phyloP scores from a whole-genome alignment of 495 filamentous ascomycete genomes.

The Penicillium ucsense region DNA sequence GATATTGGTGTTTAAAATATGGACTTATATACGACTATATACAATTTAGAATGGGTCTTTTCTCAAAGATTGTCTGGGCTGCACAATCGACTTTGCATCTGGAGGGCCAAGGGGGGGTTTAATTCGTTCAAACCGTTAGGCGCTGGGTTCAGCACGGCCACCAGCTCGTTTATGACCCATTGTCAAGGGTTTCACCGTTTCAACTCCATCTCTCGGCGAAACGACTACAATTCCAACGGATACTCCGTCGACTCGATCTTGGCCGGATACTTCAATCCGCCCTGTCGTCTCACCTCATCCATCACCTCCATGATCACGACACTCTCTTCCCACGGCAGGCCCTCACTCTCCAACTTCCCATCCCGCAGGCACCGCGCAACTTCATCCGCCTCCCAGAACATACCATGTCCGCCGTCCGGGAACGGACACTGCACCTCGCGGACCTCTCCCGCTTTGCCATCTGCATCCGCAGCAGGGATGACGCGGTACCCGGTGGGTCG shows the following conservation, averaged over 20 bases:
- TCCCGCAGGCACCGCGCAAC: conserved; percentile 73
- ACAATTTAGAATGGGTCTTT: too few species aligned
- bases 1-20: too few species aligned
- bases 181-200: not conserved
- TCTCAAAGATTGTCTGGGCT: too few species aligned
- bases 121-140: too few species aligned
- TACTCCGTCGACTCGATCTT: conserved; percentile 71
- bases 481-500: conserved; percentile 58
- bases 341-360: conserved; percentile 69
- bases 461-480: conserved; percentile 29
- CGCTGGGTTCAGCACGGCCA: too few species aligned
- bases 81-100: too few species aligned
- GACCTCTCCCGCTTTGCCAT: conserved; percentile 21
- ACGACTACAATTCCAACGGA: conserved; percentile 30
- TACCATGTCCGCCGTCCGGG: conserved; percentile 64
- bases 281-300: conserved; percentile 78
- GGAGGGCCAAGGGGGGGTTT: too few species aligned
- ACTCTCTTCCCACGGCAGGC: conserved; percentile 70
- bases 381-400: conserved; percentile 96
- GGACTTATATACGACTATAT: too few species aligned
- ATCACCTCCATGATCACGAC: conserved; percentile 88
- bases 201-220: not conserved
- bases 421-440: conserved; percentile 56
- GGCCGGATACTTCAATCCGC: conserved; percentile 68
- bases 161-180: too few species aligned